These are phyloP conservation scores for Nothophoma quercina DNA, from an alignment of 2,329 filamentous ascomycete genomes.

Conservation along the genomic window DNA sequence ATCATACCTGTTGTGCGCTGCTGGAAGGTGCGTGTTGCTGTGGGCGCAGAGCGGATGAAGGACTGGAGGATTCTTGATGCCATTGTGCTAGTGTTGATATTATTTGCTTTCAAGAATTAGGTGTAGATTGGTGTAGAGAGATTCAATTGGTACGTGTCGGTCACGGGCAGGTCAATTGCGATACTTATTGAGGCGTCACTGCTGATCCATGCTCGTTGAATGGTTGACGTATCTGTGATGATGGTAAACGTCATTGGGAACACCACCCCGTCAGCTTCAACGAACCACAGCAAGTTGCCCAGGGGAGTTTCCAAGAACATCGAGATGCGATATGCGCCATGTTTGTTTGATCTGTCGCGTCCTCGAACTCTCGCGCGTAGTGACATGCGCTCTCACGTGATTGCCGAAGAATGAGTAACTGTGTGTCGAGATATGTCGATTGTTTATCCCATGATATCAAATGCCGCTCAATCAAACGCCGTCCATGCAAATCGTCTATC, in stretches of 20 bases:
- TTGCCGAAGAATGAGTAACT: too few relatives aligned
- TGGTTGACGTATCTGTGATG: constrained; percentile 8
- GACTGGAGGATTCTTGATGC: not conserved
- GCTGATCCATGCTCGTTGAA: not conserved
- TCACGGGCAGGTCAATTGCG: too few relatives aligned
- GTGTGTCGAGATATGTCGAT: not conserved
- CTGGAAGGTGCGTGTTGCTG: not conserved
- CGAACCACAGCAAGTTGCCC: not conserved
- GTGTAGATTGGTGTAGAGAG: too few relatives aligned
- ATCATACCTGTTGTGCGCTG: not conserved
- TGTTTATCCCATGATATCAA: not conserved
- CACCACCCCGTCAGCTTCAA: not conserved
- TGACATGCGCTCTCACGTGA: too few relatives aligned
- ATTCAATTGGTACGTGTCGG: too few relatives aligned
- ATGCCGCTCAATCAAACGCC: constrained; percentile 8
- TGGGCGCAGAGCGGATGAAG: not conserved
- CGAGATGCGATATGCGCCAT: not conserved
- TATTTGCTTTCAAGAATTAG: not conserved
- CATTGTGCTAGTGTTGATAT: not conserved
- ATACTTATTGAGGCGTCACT: not conserved
- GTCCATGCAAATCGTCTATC: constrained; percentile 1
- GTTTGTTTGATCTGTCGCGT: too few relatives aligned
- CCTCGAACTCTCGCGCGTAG: too few relatives aligned
- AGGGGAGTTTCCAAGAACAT: not conserved
- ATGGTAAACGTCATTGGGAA: constrained; percentile 1